Base-by-base conservation (phyloP, 495 filamentous ascomycete genomes). In the Glonium stellatum region DNA sequence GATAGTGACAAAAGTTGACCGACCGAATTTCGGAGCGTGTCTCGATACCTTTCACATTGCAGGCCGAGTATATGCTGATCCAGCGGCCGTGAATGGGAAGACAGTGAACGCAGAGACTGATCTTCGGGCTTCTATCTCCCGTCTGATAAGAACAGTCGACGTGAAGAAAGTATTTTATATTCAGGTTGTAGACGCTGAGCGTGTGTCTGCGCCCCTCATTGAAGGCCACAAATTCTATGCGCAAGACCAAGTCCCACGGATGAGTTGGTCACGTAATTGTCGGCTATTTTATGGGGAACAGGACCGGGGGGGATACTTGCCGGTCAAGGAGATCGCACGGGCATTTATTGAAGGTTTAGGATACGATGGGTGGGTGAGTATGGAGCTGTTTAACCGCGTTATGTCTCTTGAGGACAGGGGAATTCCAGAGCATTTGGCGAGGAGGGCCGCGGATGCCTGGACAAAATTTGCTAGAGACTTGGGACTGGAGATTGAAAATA, bases 41-140 rank as follows among this genome's bases (percentile, higher is more conserved):
- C 77, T 92, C 15, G 88, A 92, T 73, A 88, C 86, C 0, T 93
- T 88, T 72, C 89, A 93, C 73, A 88, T 91, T 47, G 84, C 85
- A 0, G 88, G 82, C 0, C 76, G 85, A 36, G 80, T 89, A 23
- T 93, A 84, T 64, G 88, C 85, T 1, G 87, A 93, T 62, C 87
- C 86, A 0, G 73, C 83, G 0, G 64, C 73, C 0, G 63, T 76
- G 6, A 68, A 75, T 0, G 86, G 88, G 1, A 74, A 75, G 31
- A 81, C 77, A 0, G 68, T 74, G 11, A 77, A 86, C 63, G 86
- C 84, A 5, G 83, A 86, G 0, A 74, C 72, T 1, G 80, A 80
- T 8, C 73, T 89, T 13, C 70, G 72, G 21, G 75, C 73, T 10
- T 87, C 84, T 4, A 72, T 95, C 41, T 69, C 73, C 9, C 75